Evolutionary conservation across 2,329 filamentous ascomycete genomes (phyloP), one percentile per base, ranked within the genome.

Genomic region (Colletotrichum viniferum): DNA sequence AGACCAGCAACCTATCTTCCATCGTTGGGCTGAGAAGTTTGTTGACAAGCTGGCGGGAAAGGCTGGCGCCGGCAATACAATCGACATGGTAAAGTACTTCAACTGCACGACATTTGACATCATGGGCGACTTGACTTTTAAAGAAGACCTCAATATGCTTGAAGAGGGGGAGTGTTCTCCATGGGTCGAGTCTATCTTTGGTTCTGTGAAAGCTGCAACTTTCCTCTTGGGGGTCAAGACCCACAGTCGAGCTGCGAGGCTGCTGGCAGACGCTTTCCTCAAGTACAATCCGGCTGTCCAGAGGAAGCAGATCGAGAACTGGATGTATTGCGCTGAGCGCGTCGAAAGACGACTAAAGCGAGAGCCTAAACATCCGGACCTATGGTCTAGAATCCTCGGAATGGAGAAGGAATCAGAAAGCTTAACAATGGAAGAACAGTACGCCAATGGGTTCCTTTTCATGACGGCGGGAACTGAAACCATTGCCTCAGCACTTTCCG

Each of bases 391-490:
- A 18, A 70, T 70, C 9, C 56, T 70, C 10, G 38, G 48, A 28
- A 70, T 63, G 58, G 62, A 36, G 8, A 60, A 63, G 3, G 68
- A 70, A 16, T 21, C 68, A 4, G 68, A 70, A 21, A 52, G 68
- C 9, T 16, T 70, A 1, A 70, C 68, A 10, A 70, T 70, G 68
- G 68, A 70, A 55, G 68, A 70, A 21, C 68, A 70, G 28, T 70
- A 70, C 21, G 68, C 68, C 28, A 70, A 70, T 7, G 68, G 36
- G 1, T 70, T 70, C 21, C 68, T 70, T 2, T 70, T 70, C 68
- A 70, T 70, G 68, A 70, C 68, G 14, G 68, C 68, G 26, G 68
- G 68, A 7, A 70, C 68, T 10, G 68, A 70, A 16, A 70, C 68
- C n/a, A 70, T 70, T 56, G 68, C 36, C 4, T 38, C 68, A 55